phyloP scores from a whole-genome alignment of 345 rosid species.

The Brassica incana region DNA sequence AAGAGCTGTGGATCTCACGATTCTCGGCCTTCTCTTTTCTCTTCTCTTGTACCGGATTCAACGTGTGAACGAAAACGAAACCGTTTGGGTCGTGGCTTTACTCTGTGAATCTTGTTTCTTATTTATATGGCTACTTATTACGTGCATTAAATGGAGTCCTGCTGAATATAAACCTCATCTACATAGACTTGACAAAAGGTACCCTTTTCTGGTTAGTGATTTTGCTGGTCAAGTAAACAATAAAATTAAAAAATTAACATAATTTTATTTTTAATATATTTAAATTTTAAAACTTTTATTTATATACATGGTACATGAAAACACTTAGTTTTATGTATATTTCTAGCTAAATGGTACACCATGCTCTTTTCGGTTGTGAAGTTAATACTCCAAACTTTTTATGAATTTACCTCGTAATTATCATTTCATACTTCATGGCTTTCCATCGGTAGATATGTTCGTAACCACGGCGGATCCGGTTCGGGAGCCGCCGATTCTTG shows the following conservation, averaged over 20 bases:
- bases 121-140: conserved; percentile 46
- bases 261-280: no score
- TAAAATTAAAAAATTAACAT: no score
- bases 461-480: conserved; percentile 50
- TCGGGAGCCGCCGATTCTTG: conserved; percentile 32
- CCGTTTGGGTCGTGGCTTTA: conserved; percentile 54
- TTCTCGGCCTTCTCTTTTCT: neutral
- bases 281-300: no score
- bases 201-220: neutral
- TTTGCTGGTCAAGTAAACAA: no score
- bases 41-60: neutral
- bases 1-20: conserved; percentile 11
- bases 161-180: conserved; percentile 42
- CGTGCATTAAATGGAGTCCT: conserved; percentile 56
- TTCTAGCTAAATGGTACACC: neutral
- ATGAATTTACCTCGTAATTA: neutral
- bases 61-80: conserved; percentile 34
- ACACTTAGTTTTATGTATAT: neutral
- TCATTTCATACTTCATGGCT: conserved; percentile 40
- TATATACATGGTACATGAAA: no score
- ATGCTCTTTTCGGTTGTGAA: neutral
- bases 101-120: conserved; percentile 22
- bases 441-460: conserved; percentile 63
- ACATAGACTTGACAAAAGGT: conserved; percentile 46
- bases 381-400: neutral